These are phyloP conservation scores for Verticillium dahliae DNA, from an alignment of 2,329 filamentous ascomycete species.

Conservation along the genomic window DNA sequence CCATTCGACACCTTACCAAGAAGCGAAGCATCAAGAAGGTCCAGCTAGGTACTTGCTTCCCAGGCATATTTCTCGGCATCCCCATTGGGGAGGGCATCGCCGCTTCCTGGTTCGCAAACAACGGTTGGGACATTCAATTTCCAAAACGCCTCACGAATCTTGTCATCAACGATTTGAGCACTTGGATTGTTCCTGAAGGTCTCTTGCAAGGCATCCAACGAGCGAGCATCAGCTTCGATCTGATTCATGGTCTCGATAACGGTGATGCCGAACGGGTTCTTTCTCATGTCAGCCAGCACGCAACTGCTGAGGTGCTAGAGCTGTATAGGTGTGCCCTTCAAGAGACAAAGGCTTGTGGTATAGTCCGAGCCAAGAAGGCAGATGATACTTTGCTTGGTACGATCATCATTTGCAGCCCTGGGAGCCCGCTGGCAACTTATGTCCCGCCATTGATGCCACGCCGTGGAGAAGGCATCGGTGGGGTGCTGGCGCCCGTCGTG, in stretches of 20 bases:
- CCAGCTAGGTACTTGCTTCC: slow-evolving; percentile 74
- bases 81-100: slow-evolving; percentile 50
- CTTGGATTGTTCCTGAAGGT: slow-evolving; percentile 71
- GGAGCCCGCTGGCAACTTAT: slow-evolving; percentile 60
- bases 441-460: slow-evolving; percentile 61
- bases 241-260: slow-evolving; percentile 75
- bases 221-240: slow-evolving; percentile 71
- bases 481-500: slow-evolving; percentile 75
- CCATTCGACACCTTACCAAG: slow-evolving; percentile 66
- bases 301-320: slow-evolving; percentile 71
- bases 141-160: slow-evolving; percentile 57
- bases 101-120: slow-evolving; percentile 79
- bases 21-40: slow-evolving; percentile 69
- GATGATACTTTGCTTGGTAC: slow-evolving; percentile 67
- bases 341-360: slow-evolving; percentile 66
- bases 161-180: slow-evolving; percentile 63
- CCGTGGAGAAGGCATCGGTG: slow-evolving; percentile 55
- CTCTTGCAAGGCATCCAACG: slow-evolving; percentile 67
- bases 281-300: slow-evolving; percentile 65
- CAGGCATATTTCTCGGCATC: slow-evolving; percentile 81
- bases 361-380: slow-evolving; percentile 72
- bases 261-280: slow-evolving; percentile 66
- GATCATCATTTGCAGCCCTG: slow-evolving; percentile 69
- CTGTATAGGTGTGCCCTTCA: slow-evolving; percentile 71
- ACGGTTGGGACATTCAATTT: slow-evolving; percentile 75